Evolutionary conservation across 768 basidiomycete genomes (phyloP).

Genomic region (Termitomyces sp.): DNA sequence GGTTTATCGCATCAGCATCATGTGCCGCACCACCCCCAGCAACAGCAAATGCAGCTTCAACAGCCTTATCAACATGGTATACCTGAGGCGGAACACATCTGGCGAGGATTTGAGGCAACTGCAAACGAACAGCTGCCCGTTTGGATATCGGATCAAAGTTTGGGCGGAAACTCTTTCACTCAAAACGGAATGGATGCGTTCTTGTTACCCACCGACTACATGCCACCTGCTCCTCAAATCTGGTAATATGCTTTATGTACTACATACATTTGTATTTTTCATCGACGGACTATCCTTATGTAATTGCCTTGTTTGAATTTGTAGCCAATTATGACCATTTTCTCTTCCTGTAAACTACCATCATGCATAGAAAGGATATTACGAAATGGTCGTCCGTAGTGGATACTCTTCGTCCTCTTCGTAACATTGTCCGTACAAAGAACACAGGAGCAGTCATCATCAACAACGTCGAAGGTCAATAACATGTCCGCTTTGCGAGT

Average conservation of each 20-base stretch:
- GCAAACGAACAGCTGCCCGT: constrained; percentile 76
- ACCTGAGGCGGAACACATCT: constrained; percentile 63
- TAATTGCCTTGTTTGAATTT: constrained; percentile 10
- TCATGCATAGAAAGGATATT: constrained; percentile 2
- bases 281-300: constrained; percentile 13
- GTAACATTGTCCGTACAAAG: constrained; percentile 28
- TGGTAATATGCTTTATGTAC: constrained; percentile 45
- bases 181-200: constrained; percentile 88
- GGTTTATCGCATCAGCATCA: constrained; percentile 26
- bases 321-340: constrained; percentile 4
- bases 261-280: constrained; percentile 8
- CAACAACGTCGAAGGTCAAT: constrained; percentile 46
- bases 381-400: constrained; percentile 12
- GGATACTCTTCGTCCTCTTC: constrained; percentile 18
- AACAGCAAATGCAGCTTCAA: constrained; percentile 26
- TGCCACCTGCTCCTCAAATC: constrained; percentile 69
- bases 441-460: constrained; percentile 33
- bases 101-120: constrained; percentile 71
- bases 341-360: neutral
- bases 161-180: constrained; percentile 72
- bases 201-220: constrained; percentile 70
- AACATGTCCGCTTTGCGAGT: neutral
- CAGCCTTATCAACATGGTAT: constrained; percentile 22
- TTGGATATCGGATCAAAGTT: constrained; percentile 82
- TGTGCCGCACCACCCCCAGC: constrained; percentile 15